Evolutionary conservation across 768 basidiomycete species (phyloP), one percentile per base, ranked within the genome.

Genomic region (Leucocoprinus birnbaumii): DNA sequence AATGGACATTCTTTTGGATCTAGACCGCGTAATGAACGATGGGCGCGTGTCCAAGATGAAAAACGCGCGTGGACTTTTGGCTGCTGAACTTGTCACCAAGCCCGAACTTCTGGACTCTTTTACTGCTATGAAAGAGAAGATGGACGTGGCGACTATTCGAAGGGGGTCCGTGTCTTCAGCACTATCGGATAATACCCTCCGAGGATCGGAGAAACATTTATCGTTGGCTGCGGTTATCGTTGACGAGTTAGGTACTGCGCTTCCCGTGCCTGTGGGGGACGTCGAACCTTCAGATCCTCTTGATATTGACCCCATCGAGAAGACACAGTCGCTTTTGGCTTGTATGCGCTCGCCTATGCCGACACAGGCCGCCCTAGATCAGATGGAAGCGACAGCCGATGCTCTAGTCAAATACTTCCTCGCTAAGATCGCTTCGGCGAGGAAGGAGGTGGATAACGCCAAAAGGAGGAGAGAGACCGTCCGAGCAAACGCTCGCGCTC

Each of bases 1-100:
- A 18, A 68, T 91, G 40, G 72, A 75, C 51, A 77, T 85, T 40
- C 73, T 91, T 55, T 73, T 91, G 44, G 80, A 86, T 43, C 85
- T 80, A 59, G 89, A 91, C 63, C 69, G 72, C 0, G 46, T 55
- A 18, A 35, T 48, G 3, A 48, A 47, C 11, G 77, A 74, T 13
- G 79, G 82, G 42, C 64, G 72, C 1, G 76, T 85, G 31, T 77
- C 82, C 26, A 79, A 83, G 59, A 65, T 86, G 66, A 80, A 83
- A 51, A 91, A 91, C 63, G 76, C 83, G 9, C 72, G 87, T 73
- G 53, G 53, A 10, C 45, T 48, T 16, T 13, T 48, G n/a, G 45
- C 53, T 11, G 34, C 22, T 18, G 46, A 55, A 2, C 53, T 55
- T 19, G 46, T 38, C 2, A 24, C 37, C 34, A 40, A 27, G 22